These are phyloP conservation scores for Cladosporium phlei DNA, from an alignment of 2,329 filamentous ascomycete genomes.

Conservation along the genomic window DNA sequence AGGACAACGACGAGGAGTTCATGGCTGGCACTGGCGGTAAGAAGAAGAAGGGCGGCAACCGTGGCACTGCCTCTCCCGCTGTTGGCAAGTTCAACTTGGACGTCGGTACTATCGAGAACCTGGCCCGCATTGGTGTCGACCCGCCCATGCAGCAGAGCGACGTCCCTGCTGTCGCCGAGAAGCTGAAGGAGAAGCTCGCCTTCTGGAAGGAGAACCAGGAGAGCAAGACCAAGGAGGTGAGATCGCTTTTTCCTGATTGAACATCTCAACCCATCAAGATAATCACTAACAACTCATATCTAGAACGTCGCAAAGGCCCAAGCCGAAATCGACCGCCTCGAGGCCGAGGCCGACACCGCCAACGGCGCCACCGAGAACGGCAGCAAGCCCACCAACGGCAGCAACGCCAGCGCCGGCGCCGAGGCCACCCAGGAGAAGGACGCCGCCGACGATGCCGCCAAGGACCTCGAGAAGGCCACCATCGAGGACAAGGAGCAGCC, in stretches of 20 bases:
- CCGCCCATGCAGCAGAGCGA: constrained; percentile 83
- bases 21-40: constrained; percentile 69
- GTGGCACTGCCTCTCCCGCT: constrained; percentile 50
- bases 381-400: constrained; percentile 54
- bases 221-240: constrained; percentile 82
- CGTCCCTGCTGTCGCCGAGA: constrained; percentile 73
- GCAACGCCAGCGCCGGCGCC: constrained; percentile 49
- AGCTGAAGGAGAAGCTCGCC: constrained; percentile 85
- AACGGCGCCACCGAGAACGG: constrained; percentile 47
- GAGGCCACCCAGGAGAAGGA: constrained; percentile 56
- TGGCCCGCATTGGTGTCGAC: constrained; percentile 76
- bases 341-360: constrained; percentile 60
- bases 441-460: constrained; percentile 53
- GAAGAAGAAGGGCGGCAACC: constrained; percentile 72
- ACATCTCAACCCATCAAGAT: background rate
- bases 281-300: constrained; percentile 16
- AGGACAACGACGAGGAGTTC: constrained; percentile 72
- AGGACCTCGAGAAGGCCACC: constrained; percentile 57
- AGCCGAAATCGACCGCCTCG: constrained; percentile 85
- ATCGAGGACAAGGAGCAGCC: constrained; percentile 47
- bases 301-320: constrained; percentile 96
- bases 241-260: constrained; percentile 33
- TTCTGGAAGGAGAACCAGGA: constrained; percentile 90
- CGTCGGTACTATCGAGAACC: constrained; percentile 86
- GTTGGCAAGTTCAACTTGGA: constrained; percentile 74